These are phyloP conservation scores for Mortierella sp. DNA, from an alignment of 371 early-diverging fungal species.

Conservation along the genomic window DNA sequence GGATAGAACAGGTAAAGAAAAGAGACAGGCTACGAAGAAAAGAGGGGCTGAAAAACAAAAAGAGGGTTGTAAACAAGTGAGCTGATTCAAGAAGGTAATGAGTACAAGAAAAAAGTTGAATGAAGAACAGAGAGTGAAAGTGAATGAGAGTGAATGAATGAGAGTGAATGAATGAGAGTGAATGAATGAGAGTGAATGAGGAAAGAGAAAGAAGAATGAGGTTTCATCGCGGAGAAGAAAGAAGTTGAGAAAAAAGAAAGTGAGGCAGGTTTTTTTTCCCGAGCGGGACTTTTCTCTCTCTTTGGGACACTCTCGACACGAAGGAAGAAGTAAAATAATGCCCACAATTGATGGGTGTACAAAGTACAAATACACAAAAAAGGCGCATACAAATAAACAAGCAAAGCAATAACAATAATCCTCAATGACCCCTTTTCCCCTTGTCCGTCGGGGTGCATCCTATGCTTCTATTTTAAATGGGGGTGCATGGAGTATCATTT, in stretches of 20 bases:
- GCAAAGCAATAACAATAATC: background rate
- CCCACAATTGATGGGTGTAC: no score
- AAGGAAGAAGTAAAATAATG: no score
- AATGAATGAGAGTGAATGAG: no score
- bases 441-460: background rate
- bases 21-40: background rate
- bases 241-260: background rate
- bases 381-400: background rate
- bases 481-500: no score
- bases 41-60: no score
- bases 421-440: no score
- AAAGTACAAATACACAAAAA: no score
- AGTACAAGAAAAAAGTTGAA: background rate
- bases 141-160: background rate
- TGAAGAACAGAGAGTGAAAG: background rate
- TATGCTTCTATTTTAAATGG: no score
- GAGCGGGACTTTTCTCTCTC: background rate
- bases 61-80: background rate
- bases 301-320: background rate
- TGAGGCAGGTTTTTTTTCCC: background rate
- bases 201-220: background rate
- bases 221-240: background rate
- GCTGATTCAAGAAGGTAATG: constrained; percentile 3
- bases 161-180: background rate
- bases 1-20: background rate